These are phyloP conservation scores for Rosa persica DNA, from an alignment of 306 rosid species.

Conservation along the genomic window DNA sequence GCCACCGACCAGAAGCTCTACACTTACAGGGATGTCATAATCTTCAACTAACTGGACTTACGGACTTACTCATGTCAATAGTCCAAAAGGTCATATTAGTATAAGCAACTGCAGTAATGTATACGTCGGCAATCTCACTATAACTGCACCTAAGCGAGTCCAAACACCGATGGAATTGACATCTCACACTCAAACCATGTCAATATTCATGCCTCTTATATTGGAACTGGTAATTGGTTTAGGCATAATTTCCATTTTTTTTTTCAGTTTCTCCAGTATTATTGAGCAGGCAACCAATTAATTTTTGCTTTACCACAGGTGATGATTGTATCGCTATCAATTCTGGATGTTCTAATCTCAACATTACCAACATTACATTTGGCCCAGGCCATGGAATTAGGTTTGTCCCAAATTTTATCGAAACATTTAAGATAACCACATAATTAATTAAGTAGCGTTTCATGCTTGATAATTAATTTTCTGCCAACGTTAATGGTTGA, in stretches of 20 bases:
- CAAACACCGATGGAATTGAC: slow-evolving; percentile 36
- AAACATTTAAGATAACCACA: too few relatives aligned
- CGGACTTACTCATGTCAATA: slow-evolving; percentile 11
- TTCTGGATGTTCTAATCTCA: slow-evolving; percentile 24
- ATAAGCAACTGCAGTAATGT: neutral
- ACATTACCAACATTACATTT: slow-evolving; percentile 28
- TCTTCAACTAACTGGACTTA: slow-evolving; percentile 4
- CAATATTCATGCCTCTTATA: slow-evolving; percentile 11
- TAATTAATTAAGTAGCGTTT: too few relatives aligned
- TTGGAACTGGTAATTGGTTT: slow-evolving; percentile 31
- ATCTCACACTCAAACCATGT: slow-evolving; percentile 1
- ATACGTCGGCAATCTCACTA: neutral
- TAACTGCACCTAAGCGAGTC: slow-evolving; percentile 27
- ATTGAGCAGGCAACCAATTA: neutral
- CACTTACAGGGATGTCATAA: neutral
- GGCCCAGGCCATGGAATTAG: slow-evolving; percentile 68
- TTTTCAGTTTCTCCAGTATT: neutral
- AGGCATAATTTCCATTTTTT: neutral
- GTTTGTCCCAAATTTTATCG: slow-evolving; percentile 22
- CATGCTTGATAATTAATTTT: too few relatives aligned
- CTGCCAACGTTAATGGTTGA: too few relatives aligned
- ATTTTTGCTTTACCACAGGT: slow-evolving; percentile 20
- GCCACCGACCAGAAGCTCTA: slow-evolving; percentile 12
- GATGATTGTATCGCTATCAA: slow-evolving; percentile 54
- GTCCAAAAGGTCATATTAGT: slow-evolving; percentile 20